phyloP scores from a whole-genome alignment of 768 basidiomycete species.

The Serendipita sp. region DNA sequence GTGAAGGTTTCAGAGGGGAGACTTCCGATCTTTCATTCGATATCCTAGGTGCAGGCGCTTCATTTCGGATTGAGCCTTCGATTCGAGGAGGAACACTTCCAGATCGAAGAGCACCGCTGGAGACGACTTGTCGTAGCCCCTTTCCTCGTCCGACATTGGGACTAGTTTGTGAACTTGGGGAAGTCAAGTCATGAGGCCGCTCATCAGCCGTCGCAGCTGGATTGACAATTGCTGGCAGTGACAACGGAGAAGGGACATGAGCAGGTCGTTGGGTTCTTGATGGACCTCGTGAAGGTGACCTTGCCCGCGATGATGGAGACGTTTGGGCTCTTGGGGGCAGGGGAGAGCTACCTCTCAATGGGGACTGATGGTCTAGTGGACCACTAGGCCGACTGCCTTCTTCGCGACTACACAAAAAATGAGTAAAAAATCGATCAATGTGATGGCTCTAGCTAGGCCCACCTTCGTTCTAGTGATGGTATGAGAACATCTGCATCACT shows the following conservation, averaged over 20 bases:
- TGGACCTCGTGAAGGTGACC: slow-evolving; percentile 28
- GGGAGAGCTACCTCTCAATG: neutral
- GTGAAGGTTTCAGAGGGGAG: neutral
- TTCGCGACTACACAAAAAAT: neutral
- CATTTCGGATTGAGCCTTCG: neutral
- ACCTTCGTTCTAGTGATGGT: neutral
- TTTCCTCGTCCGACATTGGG: neutral
- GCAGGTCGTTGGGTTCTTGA: slow-evolving; percentile 17
- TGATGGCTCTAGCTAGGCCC: neutral
- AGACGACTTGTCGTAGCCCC: neutral
- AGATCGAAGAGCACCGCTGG: slow-evolving; percentile 1
- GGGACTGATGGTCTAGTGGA: neutral
- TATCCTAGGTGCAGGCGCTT: neutral
- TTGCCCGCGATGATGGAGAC: slow-evolving; percentile 7
- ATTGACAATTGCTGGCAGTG: slow-evolving; percentile 25
- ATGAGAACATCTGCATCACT: neutral
- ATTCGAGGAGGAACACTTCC: neutral
- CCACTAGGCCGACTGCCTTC: slow-evolving; percentile 3
- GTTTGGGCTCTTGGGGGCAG: neutral
- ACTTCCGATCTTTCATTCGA: neutral
- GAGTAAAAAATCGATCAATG: neutral
- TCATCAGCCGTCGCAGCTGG: neutral
- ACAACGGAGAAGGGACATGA: slow-evolving; percentile 15
- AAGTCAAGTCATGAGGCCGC: neutral
- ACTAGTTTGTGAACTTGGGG: neutral